These are phyloP conservation scores for Voacanga thouarsii DNA, from an alignment of 257 asterid species.

Conservation along the genomic window DNA sequence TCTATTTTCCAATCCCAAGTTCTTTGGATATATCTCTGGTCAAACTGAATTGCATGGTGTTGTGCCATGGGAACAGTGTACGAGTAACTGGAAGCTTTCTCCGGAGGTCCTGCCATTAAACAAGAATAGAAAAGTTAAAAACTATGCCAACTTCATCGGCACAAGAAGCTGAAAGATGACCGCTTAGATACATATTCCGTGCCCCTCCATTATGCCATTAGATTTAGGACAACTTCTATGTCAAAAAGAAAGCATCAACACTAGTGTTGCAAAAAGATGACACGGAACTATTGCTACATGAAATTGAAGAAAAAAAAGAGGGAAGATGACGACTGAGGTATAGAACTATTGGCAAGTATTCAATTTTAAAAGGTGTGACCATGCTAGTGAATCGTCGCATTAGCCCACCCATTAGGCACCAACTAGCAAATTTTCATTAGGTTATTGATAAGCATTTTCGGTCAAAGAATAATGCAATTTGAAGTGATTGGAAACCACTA, in stretches of 20 bases:
- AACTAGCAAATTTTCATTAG: neutral
- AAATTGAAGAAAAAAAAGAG: neutral
- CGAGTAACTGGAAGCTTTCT: slow-evolving; percentile 98
- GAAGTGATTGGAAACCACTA: slow-evolving; percentile 7
- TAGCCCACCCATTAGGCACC: neutral
- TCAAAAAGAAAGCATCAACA: neutral
- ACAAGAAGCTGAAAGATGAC: neutral
- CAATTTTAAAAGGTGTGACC: neutral
- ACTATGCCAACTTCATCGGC: neutral
- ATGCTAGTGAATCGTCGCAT: too few relatives aligned
- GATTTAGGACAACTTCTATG: neutral
- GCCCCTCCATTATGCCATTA: neutral
- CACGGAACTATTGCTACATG: neutral
- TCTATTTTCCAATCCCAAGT: slow-evolving; percentile 64
- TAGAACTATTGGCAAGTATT: neutral
- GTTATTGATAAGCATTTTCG: neutral
- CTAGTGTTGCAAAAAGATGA: neutral
- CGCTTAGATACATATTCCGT: neutral
- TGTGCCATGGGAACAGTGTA: slow-evolving; percentile 94
- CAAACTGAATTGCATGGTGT: slow-evolving; percentile 81
- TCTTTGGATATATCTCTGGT: slow-evolving; percentile 75
- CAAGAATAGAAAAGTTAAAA: neutral
- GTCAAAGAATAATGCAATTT: neutral
- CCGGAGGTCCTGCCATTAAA: slow-evolving; percentile 69
- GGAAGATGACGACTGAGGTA: neutral